These are phyloP conservation scores for Chlorella variabilis DNA, from an alignment of 163 green algal genomes.

Conservation along the genomic window DNA sequence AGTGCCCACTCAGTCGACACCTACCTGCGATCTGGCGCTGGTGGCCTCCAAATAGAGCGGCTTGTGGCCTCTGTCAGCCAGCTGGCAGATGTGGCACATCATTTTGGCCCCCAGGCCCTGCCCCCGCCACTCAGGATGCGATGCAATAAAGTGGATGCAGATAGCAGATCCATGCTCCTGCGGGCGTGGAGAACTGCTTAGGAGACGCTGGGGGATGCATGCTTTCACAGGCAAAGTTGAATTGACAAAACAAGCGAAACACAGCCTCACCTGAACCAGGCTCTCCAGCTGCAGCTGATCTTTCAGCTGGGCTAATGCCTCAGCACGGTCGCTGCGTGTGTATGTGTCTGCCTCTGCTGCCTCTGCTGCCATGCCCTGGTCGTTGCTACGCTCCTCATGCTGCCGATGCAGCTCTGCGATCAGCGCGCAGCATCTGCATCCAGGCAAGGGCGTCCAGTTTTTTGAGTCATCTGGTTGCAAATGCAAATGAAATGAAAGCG, in stretches of 20 bases:
- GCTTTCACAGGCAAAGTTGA: not conserved
- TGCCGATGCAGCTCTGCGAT: too few species aligned
- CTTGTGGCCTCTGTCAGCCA: not conserved
- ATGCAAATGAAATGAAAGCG: too few species aligned
- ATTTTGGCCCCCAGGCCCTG: constrained; percentile 5
- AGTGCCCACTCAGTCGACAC: not conserved
- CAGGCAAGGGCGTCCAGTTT: too few species aligned
- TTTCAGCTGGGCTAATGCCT: not conserved
- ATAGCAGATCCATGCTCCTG: constrained; percentile 14
- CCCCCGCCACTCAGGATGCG: not conserved
- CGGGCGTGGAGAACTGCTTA: not conserved
- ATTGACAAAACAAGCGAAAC: not conserved
- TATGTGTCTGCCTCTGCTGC: not conserved
- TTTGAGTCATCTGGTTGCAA: too few species aligned
- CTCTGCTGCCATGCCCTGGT: too few species aligned
- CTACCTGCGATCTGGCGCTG: not conserved
- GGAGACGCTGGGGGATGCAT: not conserved
- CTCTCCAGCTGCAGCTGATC: not conserved
- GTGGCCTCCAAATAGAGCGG: constrained; percentile 14
- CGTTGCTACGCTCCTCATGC: too few species aligned
- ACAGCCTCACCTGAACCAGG: not conserved
- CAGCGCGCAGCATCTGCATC: too few species aligned
- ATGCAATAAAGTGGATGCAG: constrained; percentile 18
- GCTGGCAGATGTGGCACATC: constrained; percentile 12
- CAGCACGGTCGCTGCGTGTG: not conserved